These are phyloP conservation scores for Penicillium fuscoglaucum DNA, from an alignment of 2,329 filamentous ascomycete genomes.

Conservation along the genomic window DNA sequence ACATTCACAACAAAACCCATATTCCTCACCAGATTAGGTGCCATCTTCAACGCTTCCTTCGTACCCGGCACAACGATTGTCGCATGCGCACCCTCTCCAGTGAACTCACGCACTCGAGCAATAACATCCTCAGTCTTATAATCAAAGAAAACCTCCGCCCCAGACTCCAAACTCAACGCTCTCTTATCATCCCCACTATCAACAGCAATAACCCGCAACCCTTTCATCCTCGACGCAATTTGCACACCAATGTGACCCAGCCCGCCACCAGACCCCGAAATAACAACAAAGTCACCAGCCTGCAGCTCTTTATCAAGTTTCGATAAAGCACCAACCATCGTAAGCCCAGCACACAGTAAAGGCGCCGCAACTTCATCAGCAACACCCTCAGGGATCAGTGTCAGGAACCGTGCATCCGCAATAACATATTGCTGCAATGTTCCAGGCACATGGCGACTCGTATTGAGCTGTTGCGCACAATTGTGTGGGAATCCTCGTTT, in stretches of 20 bases:
- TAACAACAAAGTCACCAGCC: conserved; percentile 41
- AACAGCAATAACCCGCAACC: conserved; percentile 56
- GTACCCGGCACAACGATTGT: conserved; percentile 24
- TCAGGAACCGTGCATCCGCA: conserved; percentile 26
- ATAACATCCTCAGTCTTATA: conserved; percentile 24
- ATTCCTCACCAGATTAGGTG: conserved; percentile 22
- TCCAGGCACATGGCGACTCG: conserved; percentile 27
- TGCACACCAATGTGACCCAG: conserved; percentile 56
- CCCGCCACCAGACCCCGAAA: conserved; percentile 54
- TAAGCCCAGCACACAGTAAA: conserved; percentile 23
- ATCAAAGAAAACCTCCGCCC: conserved; percentile 24
- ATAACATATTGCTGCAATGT: conserved; percentile 30
- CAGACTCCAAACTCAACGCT: conserved; percentile 21
- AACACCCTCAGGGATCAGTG: conserved; percentile 18
- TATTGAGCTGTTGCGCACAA: conserved; percentile 26
- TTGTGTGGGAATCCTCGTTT: conserved; percentile 20
- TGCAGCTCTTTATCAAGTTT: conserved; percentile 21
- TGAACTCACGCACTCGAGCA: conserved; percentile 20
- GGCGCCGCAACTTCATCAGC: conserved; percentile 22
- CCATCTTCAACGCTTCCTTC: conserved; percentile 22
- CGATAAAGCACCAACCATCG: conserved; percentile 23
- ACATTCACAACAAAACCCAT: conserved; percentile 26
- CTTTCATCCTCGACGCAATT: conserved; percentile 56
- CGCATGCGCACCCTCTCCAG: conserved; percentile 25
- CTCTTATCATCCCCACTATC: conserved; percentile 23